Percentiles rank a stretch among this genome's conserved stretches.
phyloP scores from a whole-genome alignment of 169 alveolate genomes.

The Plasmodium relictum region DNA sequence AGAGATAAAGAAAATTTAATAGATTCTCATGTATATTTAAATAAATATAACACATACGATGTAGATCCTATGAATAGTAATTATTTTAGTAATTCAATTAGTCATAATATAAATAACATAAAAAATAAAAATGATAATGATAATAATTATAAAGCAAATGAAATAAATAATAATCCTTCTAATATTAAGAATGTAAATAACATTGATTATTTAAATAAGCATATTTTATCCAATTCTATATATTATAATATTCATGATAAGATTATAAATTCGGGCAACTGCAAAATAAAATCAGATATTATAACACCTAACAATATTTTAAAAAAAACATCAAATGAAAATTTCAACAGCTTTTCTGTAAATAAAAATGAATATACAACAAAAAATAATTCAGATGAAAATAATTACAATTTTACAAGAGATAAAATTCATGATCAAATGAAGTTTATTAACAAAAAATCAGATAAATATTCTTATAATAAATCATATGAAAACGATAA shows the following conservation, averaged over 20 bases:
- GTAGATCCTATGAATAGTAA: no score
- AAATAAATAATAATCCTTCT: slow-evolving; percentile 1
- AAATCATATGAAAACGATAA: not conserved
- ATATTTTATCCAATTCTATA: not conserved
- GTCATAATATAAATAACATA: not conserved
- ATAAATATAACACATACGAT: slow-evolving; percentile 26
- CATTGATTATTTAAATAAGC: slow-evolving; percentile 14
- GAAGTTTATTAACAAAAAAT: not conserved
- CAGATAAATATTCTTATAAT: slow-evolving; percentile 1
- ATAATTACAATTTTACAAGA: not conserved
- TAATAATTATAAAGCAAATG: not conserved
- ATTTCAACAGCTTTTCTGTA: slow-evolving; percentile 4
- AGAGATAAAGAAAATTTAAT: not conserved
- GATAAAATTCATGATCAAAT: not conserved
- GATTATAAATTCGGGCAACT: not conserved
- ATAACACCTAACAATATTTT: not conserved
- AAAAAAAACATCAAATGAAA: slow-evolving; percentile 7
- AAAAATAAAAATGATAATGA: not conserved
- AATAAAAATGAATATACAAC: slow-evolving; percentile 15
- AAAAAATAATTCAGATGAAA: slow-evolving; percentile 10
- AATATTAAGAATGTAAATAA: not conserved
- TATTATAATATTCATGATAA: not conserved
- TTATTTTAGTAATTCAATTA: not conserved
- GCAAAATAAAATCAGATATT: not conserved
- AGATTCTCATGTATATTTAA: not conserved